Percentiles rank a stretch among this genome's conserved stretches.
phyloP scores from a whole-genome alignment of 495 filamentous ascomycete species.

The Xylona heveae region DNA sequence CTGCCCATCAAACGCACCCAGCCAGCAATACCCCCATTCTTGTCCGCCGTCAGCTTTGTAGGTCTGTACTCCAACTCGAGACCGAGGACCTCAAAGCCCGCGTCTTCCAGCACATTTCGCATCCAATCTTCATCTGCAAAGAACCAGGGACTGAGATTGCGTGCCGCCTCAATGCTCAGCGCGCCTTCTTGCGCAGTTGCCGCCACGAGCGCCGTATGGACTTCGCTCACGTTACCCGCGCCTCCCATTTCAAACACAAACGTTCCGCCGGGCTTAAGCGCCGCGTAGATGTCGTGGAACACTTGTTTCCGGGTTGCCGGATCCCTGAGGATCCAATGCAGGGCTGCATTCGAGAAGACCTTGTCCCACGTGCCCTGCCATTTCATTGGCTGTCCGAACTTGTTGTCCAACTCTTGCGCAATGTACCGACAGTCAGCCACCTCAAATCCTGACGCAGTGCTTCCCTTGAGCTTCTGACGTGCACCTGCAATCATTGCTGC shows the following conservation, averaged over 20 bases:
- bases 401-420: conserved; percentile 8
- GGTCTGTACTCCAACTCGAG: conserved; percentile 45
- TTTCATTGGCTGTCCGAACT: too few relatives aligned
- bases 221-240: conserved; percentile 44
- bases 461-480: conserved; percentile 13
- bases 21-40: conserved; percentile 39
- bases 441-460: conserved; percentile 15
- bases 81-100: conserved; percentile 37
- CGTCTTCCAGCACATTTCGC: conserved; percentile 24
- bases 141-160: conserved; percentile 43
- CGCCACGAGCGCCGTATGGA: conserved; percentile 32
- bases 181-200: conserved; percentile 29
- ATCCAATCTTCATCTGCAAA: conserved; percentile 43
- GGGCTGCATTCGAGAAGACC: conserved; percentile 56
- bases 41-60: conserved; percentile 29
- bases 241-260: conserved; percentile 62
- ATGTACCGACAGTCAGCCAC: conserved; percentile 27
- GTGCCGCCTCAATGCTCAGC: conserved; percentile 24
- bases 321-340: conserved; percentile 55
- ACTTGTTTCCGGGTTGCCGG: conserved; percentile 15
- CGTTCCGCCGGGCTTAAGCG: conserved; percentile 31
- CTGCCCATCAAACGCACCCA: conserved; percentile 49
- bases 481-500: conserved; percentile 40
- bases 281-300: conserved; percentile 22
- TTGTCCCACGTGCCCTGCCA: conserved; percentile 30